These are phyloP conservation scores for Agroathelia rolfsii DNA, from an alignment of 1,284 basidiomycete species.

Conservation along the genomic window DNA sequence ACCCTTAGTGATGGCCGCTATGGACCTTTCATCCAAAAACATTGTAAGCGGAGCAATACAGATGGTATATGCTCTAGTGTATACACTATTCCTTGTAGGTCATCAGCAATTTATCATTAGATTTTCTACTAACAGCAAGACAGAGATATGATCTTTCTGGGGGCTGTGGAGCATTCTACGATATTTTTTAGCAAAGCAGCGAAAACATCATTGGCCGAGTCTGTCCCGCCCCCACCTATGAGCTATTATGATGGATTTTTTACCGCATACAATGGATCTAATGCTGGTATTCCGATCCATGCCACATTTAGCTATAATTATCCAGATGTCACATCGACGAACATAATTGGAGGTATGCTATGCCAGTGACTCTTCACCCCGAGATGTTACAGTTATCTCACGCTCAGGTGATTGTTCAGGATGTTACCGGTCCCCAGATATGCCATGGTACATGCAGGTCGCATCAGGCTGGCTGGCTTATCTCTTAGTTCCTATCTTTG, in stretches of 20 bases:
- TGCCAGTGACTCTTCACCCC: constrained; percentile 2
- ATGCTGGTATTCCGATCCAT: constrained; percentile 32
- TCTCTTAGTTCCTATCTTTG: constrained; percentile 72
- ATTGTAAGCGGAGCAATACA: constrained; percentile 80
- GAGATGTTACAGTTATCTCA: not conserved
- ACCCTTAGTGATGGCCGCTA: constrained; percentile 68
- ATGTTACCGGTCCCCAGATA: constrained; percentile 61
- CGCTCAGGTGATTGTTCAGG: constrained; percentile 28
- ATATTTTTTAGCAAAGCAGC: too few relatives aligned
- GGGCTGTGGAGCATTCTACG: constrained; percentile 49
- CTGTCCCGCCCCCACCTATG: constrained; percentile 35
- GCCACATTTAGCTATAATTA: constrained; percentile 58
- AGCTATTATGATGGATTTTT: constrained; percentile 53
- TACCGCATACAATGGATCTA: constrained; percentile 41
- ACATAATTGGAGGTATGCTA: too few relatives aligned
- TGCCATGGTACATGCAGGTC: constrained; percentile 70
- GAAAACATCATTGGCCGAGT: too few relatives aligned
- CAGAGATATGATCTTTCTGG: constrained; percentile 81
- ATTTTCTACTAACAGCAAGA: constrained; percentile 5
- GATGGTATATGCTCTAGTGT: constrained; percentile 83
- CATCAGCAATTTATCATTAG: constrained; percentile 7
- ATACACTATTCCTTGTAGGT: constrained; percentile 75
- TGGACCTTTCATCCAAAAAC: constrained; percentile 78
- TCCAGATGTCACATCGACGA: constrained; percentile 25
- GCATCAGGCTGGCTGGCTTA: constrained; percentile 73